A percentile compares a stretch with the other conserved stretches of the same genome.
Conservation (phyloP, 2,329 filamentous ascomycete species). For the Penicillium verrucosum region DNA sequence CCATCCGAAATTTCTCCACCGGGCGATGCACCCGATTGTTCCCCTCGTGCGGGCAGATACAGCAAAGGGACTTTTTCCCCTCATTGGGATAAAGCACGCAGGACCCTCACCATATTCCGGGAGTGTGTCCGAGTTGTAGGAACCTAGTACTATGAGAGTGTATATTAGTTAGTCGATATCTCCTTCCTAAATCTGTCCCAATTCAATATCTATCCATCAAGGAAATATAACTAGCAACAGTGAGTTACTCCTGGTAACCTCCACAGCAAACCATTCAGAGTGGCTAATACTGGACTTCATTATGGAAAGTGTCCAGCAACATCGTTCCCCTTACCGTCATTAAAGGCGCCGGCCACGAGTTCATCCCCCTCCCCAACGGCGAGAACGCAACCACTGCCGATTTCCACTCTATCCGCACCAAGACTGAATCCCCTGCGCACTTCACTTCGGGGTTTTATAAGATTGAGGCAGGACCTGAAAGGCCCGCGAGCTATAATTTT, state of each 20-base stretch:
- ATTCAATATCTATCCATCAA: neutral
- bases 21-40: neutral
- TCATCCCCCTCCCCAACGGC: constrained; percentile 22
- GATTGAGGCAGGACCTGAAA: constrained; percentile 22
- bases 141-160: neutral
- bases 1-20: constrained; percentile 6
- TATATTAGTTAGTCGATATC: neutral
- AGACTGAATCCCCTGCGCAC: constrained; percentile 22
- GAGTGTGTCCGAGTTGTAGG: neutral
- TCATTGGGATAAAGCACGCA: constrained; percentile 7
- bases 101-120: neutral
- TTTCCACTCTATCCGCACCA: constrained; percentile 25
- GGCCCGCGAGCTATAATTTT: constrained; percentile 22
- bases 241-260: neutral
- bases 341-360: constrained; percentile 26
- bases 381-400: constrained; percentile 26
- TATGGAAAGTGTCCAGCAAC: constrained; percentile 15
- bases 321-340: constrained; percentile 24
- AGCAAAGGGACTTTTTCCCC: neutral
- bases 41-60: neutral
- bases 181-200: neutral
- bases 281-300: neutral
- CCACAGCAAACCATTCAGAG: neutral
- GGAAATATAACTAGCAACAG: neutral
- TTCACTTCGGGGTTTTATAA: constrained; percentile 27